Percentiles rank a stretch among this genome's conserved stretches.
Conservation (phyloP, 495 filamentous ascomycete genomes). For the Trichocladium uniseriatum region DNA sequence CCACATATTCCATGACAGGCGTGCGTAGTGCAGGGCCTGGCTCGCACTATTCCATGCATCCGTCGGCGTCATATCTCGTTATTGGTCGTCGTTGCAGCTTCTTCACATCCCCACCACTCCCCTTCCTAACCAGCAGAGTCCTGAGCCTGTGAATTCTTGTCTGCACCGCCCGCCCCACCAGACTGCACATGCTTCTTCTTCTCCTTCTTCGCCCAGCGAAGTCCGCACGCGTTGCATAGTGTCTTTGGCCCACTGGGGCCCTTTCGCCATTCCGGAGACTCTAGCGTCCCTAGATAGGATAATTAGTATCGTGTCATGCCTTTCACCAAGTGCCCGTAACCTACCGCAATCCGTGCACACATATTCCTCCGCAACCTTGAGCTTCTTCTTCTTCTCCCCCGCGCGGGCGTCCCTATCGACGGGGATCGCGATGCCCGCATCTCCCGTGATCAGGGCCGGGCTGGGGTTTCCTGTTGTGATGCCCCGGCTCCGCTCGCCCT, state of each 20-base stretch:
- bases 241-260: slow-evolving; percentile 92
- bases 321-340: too few species aligned
- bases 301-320: neutral
- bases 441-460: slow-evolving; percentile 72
- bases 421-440: slow-evolving; percentile 76
- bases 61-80: too few species aligned
- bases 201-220: slow-evolving; percentile 74
- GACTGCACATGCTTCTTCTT: slow-evolving; percentile 46
- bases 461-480: slow-evolving; percentile 78
- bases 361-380: slow-evolving; percentile 87
- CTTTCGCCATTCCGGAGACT: slow-evolving; percentile 95
- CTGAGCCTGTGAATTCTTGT: too few species aligned
- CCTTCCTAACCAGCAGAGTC: too few species aligned
- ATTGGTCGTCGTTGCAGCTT: slow-evolving; percentile 4
- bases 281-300: slow-evolving; percentile 51
- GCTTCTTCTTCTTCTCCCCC: slow-evolving; percentile 76
- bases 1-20: too few species aligned
- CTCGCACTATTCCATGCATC: too few species aligned
- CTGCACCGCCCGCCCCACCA: neutral
- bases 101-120: too few species aligned
- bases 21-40: too few species aligned
- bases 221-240: slow-evolving; percentile 92
- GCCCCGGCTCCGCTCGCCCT: slow-evolving; percentile 81
- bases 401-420: slow-evolving; percentile 59
- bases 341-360: slow-evolving; percentile 89